Base-by-base conservation (phyloP, 805 yeast species). In the Isabelozyma pseudorhagii region DNA sequence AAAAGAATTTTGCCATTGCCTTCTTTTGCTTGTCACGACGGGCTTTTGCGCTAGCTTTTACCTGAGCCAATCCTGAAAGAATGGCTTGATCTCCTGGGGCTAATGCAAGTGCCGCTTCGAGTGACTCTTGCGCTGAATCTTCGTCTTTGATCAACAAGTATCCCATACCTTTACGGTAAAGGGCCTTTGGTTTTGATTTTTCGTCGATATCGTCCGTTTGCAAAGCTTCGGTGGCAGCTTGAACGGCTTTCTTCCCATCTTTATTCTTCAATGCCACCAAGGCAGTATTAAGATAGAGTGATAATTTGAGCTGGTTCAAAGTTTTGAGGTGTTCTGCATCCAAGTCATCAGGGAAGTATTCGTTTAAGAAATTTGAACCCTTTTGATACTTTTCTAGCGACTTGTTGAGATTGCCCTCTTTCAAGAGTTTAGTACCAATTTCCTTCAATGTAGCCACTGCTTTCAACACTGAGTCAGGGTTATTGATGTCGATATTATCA, bases 161-260 rank as follows among this genome's bases (percentile, higher is more conserved):
- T 1, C 94, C 97, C 61, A 79, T 72, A 38, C 96, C 97, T 66
- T 93, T 84, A 66, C 98, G 84, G 74, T 84, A 92, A 42, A 81
- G 71, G 0, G 97, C 97, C 73, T 92, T 92, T 14, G 96, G 89
- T 64, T 79, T 80, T 18, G 90, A 83, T 53, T 83, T 80, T 40
- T 80, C 86, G 48, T 81, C 88, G 5, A 83, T 71, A 2, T 67
- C 68, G 38, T 81, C 85, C 25, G 77, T 79, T 46, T 80, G 86
- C 38, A 89, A 70, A 1, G 89, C 97, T 28, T 81, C 81, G 1
- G 83, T 73, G 3, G 96, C 78, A 5, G 87, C 82, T 25, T 72
- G 68, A 44, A 88, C 66, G 0, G 84, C 82, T 34, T 75, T 80
- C 50, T 71, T 72, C 48, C 80, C 79, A 44, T 82, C 72, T 44